Evolutionary conservation across 2,329 filamentous ascomycete genomes (phyloP).

Genomic region (Aspergillus pseudoviridinutans): DNA sequence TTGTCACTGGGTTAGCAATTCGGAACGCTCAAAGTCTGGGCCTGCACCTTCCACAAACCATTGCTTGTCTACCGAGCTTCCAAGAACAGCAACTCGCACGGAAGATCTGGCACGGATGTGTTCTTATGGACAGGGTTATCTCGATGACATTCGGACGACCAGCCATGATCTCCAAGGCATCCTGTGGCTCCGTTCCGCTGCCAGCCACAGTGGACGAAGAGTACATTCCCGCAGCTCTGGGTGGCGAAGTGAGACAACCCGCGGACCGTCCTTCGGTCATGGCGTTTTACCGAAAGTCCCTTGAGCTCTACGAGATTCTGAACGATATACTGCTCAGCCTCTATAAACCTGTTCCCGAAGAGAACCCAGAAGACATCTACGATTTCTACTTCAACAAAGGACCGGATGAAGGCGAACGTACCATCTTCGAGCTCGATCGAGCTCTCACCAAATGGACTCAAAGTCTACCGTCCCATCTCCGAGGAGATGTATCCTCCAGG

Average conservation of each 20-base stretch:
- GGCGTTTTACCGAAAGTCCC: slow-evolving; percentile 29
- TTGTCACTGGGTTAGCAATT: slow-evolving; percentile 46
- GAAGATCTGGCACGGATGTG: slow-evolving; percentile 35
- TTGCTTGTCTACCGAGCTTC: slow-evolving; percentile 18
- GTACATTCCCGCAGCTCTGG: slow-evolving; percentile 16
- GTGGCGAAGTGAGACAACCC: slow-evolving; percentile 17
- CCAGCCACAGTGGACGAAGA: slow-evolving; percentile 32
- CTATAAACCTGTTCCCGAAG: slow-evolving; percentile 24
- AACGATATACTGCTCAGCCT: slow-evolving; percentile 31
- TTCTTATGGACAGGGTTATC: slow-evolving; percentile 36
- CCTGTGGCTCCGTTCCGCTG: slow-evolving; percentile 24
- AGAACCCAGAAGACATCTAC: slow-evolving; percentile 22
- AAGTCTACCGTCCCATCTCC: slow-evolving; percentile 26
- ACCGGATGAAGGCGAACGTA: slow-evolving; percentile 20
- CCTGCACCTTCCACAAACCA: slow-evolving; percentile 42
- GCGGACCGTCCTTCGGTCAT: slow-evolving; percentile 24
- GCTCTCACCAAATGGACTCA: slow-evolving; percentile 28
- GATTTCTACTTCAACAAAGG: slow-evolving; percentile 25
- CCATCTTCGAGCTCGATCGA: slow-evolving; percentile 33
- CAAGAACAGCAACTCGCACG: slow-evolving; percentile 28
- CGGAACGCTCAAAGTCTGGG: slow-evolving; percentile 48
- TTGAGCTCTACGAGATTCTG: slow-evolving; percentile 35
- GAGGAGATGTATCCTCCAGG: slow-evolving; percentile 2
- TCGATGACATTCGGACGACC: slow-evolving; percentile 38
- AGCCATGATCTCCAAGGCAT: slow-evolving; percentile 31